Conservation (phyloP, 2,329 filamentous ascomycete species). For the Verticillium dahliae region DNA sequence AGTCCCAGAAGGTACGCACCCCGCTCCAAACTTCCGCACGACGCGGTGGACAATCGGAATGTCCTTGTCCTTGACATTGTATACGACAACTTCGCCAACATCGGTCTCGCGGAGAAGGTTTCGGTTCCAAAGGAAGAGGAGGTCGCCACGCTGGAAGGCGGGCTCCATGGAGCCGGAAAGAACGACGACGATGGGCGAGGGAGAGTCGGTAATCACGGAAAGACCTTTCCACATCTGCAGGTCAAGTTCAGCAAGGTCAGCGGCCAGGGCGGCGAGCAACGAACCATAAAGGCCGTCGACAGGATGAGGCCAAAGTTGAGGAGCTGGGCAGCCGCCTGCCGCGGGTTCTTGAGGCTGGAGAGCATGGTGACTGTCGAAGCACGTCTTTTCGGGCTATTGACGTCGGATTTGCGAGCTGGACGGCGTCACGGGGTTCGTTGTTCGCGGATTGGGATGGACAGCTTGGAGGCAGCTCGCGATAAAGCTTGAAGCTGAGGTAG, state of each 20-base stretch:
- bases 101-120: conserved; percentile 49
- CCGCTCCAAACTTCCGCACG: conserved; percentile 64
- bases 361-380: conserved; percentile 47
- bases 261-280: conserved; percentile 11
- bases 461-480: neutral
- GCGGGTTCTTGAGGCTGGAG: conserved; percentile 63
- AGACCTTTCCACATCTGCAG: conserved; percentile 77
- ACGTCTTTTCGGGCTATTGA: neutral
- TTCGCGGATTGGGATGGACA: neutral
- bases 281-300: conserved; percentile 83
- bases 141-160: conserved; percentile 71
- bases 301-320: conserved; percentile 89
- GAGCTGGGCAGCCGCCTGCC: conserved; percentile 73
- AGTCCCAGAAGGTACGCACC: conserved; percentile 26
- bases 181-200: conserved; percentile 77
- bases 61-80: conserved; percentile 85
- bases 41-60: conserved; percentile 96
- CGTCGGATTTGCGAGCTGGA: neutral
- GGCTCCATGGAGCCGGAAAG: conserved; percentile 80
- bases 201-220: conserved; percentile 68
- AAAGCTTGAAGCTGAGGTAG: conserved; percentile 7
- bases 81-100: conserved; percentile 54
- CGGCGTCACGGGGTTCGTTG: neutral
- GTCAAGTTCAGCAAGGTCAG: neutral
- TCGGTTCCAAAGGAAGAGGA: conserved; percentile 73